Conservation (phyloP, 176 grass and related monocot species). For the Hordeum vulgare region MorexV3_pseudomolecules_assembly NC_058519.1:596453605-596454104, state of each 20-base stretch:
- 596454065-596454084: background rate
- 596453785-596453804: slow-evolving; percentile 27
- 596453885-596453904: slow-evolving; percentile 15
- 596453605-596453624: slow-evolving; percentile 2
- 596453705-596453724: background rate
- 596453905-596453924: background rate
- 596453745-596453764: background rate
- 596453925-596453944: background rate
- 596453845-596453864: slow-evolving; percentile 37
- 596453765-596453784: slow-evolving; percentile 14
- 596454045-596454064: background rate
- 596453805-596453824: background rate
- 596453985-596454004: slow-evolving; percentile 5
- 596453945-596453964: background rate
- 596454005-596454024: slow-evolving; percentile 25
- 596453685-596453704: background rate
- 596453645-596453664: slow-evolving; percentile 31
- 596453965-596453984: background rate
- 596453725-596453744: background rate
- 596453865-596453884: slow-evolving; percentile 40
- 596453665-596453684: slow-evolving; percentile 30
- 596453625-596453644: slow-evolving; percentile 18
- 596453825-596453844: background rate
- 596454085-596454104: background rate
- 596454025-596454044: slow-evolving; percentile 10